Evolutionary conservation across 2,329 filamentous ascomycete genomes (phyloP).

Genomic region (Leptosphaerulina australis): DNA sequence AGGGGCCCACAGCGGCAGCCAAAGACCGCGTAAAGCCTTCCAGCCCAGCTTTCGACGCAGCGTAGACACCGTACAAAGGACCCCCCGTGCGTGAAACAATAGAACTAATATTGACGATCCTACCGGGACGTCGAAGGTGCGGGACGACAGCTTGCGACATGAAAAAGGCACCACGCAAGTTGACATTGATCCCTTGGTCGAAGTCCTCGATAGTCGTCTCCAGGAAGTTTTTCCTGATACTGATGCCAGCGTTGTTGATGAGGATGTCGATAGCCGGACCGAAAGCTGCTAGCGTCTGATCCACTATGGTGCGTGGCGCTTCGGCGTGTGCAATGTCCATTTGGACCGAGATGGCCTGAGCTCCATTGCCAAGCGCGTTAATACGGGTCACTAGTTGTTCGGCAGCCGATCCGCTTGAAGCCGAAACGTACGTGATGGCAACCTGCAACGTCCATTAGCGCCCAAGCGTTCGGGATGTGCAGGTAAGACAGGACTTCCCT

Average conservation of each 20-base stretch:
- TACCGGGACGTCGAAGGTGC: conserved; percentile 69
- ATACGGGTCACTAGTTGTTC: conserved; percentile 59
- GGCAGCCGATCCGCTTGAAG: conserved; percentile 58
- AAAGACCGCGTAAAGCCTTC: conserved; percentile 1
- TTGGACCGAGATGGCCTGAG: conserved; percentile 57
- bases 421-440: conserved; percentile 71
- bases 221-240: conserved; percentile 62
- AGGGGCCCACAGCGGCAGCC: conserved; percentile 1
- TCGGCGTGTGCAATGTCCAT: conserved; percentile 69
- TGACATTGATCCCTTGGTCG: conserved; percentile 71
- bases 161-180: conserved; percentile 77
- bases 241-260: conserved; percentile 78
- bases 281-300: conserved; percentile 60
- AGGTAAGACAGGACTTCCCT: background rate
- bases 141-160: conserved; percentile 72
- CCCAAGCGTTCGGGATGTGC: background rate
- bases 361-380: conserved; percentile 55
- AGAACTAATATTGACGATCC: conserved; percentile 64
- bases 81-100: conserved; percentile 62
- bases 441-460: conserved; percentile 40
- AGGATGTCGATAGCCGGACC: conserved; percentile 70
- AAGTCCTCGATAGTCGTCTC: conserved; percentile 66
- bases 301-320: conserved; percentile 62
- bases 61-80: conserved; percentile 10
- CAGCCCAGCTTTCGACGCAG: conserved; percentile 5